Base-by-base conservation (phyloP, 306 rosid species). In the Begonia masoniana region DNA sequence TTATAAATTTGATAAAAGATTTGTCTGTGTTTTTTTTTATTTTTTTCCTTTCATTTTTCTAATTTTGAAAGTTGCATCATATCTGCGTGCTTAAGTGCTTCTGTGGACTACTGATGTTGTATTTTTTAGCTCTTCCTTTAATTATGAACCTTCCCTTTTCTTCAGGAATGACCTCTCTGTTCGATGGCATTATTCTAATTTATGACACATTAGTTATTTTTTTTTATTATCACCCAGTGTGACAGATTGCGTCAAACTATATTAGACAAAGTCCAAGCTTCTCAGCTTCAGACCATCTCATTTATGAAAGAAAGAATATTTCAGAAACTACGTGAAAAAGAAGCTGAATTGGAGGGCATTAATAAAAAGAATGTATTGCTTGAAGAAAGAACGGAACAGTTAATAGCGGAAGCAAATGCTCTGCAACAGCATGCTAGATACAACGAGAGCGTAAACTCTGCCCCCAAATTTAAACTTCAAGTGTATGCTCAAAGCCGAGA, bases 311-410 rank as follows among this genome's bases (percentile, higher is more conserved):
- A 79, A 56, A 81, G 57, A 13, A 70, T 76, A 54, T 63, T 79
- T 47, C 72, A 68, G 45, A 81, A 81, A 49, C 82, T 83, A 15
- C 70, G 77, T 0, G 81, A 81, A 76, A 84, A 79, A 75, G 81
- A 83, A 64, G 81, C 62, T 0, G 81, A 75, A 70, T 71, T 83
- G 50, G 87, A 84, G 71, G 72, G 68, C 81, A 77, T 82, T 54
- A 88, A 77, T 62, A 67, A 68, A 67, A 84, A 78, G 82, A 88
- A 79, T 50, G 61, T 67, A 57, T 91, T 81, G 66, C 92, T 87
- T 0, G 89, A 83, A 68, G 77, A 83, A 39, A 83, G 46, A 58
- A 70, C 76, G 78, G 85, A 79, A 60, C 85, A 69, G 72, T 64
- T 79, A 54, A 64, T 58, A 0, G 47, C 72, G 13, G 95, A 88